Percentiles rank a stretch among this genome's conserved stretches.
These are phyloP conservation scores for Lichtheimia ornata DNA, from an alignment of 371 early-diverging fungal species.

Conservation along the genomic window DNA sequence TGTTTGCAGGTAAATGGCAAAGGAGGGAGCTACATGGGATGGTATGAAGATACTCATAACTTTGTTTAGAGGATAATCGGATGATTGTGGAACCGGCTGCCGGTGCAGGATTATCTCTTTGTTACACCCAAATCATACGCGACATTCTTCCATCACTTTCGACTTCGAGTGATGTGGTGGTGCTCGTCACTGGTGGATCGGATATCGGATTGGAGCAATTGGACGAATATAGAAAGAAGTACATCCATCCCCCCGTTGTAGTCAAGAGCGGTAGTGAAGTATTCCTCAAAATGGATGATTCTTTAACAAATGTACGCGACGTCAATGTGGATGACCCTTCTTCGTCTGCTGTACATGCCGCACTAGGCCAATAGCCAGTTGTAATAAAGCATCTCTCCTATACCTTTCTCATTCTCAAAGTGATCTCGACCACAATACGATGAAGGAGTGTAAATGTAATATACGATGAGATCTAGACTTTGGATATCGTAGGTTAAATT, in stretches of 20 bases:
- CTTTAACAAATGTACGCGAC: slow-evolving; percentile 31
- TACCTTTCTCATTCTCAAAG: too few relatives aligned
- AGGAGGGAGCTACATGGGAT: too few relatives aligned
- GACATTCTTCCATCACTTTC: slow-evolving; percentile 55
- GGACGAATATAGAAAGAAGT: slow-evolving; percentile 52
- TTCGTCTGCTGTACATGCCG: slow-evolving; percentile 10
- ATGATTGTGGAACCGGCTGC: slow-evolving; percentile 61
- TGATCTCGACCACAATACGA: too few relatives aligned
- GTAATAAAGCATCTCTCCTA: neutral
- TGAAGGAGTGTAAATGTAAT: too few relatives aligned
- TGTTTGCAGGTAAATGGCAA: slow-evolving; percentile 52
- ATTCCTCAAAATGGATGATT: slow-evolving; percentile 54
- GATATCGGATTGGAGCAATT: slow-evolving; percentile 53
- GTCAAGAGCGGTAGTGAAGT: slow-evolving; percentile 63
- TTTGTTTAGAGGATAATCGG: slow-evolving; percentile 51
- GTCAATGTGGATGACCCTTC: slow-evolving; percentile 32
- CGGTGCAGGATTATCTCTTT: slow-evolving; percentile 57
- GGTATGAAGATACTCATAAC: neutral
- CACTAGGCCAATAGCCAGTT: neutral
- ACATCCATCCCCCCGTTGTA: slow-evolving; percentile 52
- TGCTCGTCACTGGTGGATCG: slow-evolving; percentile 64
- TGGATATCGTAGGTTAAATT: too few relatives aligned
- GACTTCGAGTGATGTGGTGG: slow-evolving; percentile 51
- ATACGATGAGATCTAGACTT: too few relatives aligned
- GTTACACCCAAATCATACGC: slow-evolving; percentile 56